Evolutionary conservation across 345 rosid species (phyloP).

Genomic region (Pugionium dolabratum): DNA sequence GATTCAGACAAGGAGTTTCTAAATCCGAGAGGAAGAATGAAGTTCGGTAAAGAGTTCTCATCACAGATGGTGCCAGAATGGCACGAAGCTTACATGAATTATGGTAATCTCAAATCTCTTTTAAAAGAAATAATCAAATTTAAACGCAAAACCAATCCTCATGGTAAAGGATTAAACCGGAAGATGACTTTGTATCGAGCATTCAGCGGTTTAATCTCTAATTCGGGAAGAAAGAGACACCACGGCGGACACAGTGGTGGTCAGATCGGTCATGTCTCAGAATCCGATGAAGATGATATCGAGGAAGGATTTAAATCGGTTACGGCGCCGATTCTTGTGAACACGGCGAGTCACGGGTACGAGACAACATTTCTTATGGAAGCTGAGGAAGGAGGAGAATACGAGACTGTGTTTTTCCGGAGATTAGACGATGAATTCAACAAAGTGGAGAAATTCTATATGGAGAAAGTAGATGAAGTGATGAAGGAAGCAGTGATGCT

Average conservation of each 20-base stretch:
- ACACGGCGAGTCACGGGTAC: slow-evolving; percentile 42
- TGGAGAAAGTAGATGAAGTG: slow-evolving; percentile 54
- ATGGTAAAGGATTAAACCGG: slow-evolving; percentile 33
- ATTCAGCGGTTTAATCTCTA: slow-evolving; percentile 57
- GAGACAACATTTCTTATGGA: slow-evolving; percentile 59
- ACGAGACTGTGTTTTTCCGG: slow-evolving; percentile 59
- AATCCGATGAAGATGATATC: slow-evolving; percentile 36
- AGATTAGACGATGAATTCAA: slow-evolving; percentile 69
- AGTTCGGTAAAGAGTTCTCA: slow-evolving; percentile 71
- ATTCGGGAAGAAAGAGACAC: slow-evolving; percentile 27
- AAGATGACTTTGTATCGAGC: slow-evolving; percentile 54
- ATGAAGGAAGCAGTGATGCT: slow-evolving; percentile 57
- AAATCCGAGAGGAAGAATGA: slow-evolving; percentile 43
- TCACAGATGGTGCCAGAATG: slow-evolving; percentile 82
- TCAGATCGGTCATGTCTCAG: slow-evolving; percentile 31
- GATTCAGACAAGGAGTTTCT: neutral
- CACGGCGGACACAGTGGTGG: slow-evolving; percentile 6
- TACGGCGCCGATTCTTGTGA: slow-evolving; percentile 41
- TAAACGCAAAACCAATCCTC: slow-evolving; percentile 42
- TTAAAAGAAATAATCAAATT: slow-evolving; percentile 56
- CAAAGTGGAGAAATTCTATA: slow-evolving; percentile 58
- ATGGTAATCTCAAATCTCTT: slow-evolving; percentile 54
- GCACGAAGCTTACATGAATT: slow-evolving; percentile 67
- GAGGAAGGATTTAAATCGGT: slow-evolving; percentile 36
- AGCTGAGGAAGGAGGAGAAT: slow-evolving; percentile 65